Evolutionary conservation across 257 asterid species (phyloP), one percentile per base, ranked within the genome.

Genomic region (Solanum sitiens): DNA sequence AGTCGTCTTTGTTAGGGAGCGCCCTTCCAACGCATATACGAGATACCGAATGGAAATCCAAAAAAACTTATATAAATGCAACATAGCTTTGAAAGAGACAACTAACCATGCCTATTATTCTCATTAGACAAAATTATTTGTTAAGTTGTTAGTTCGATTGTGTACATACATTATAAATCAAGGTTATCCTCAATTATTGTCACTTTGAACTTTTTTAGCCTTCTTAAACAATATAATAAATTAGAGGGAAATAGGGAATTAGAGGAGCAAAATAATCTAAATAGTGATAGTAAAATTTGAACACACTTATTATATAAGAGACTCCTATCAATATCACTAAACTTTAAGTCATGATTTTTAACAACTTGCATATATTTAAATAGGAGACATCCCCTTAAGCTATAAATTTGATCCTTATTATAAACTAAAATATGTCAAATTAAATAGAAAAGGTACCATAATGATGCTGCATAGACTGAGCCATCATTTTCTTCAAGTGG

Each of bases 1-100:
- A 47, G 8, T 50, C 7, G 0, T 50, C 59, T 50, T 50, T 50
- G 20, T 0, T 50, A 50, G 21, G 0, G 1, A 15, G 3, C 21
- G 0, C 1, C 21, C 3, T 23, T 53, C 61, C 61, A 53, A 53
- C 15, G 7, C 21, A 1, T 0, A 53, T 16, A 16, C 7, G 0
- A 6, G 3, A 16, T 1, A 2, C 0, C 23, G 1, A 1, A 53
- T 53, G 20, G 0, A 42, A 42, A 42, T 7, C 45, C 45, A 6
- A 6, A 50, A 53, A 53, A 53, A 16, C 20, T 1, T 25, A 23
- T 65, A 65, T 65, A 65, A 2, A n/a, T n/a, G 8, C 35, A 67
- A 25, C 73, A 67, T 67, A 67, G 35, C 23, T 68, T 68, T 27
- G 39, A 68, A 14, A 14, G 75, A 68, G 23, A 68, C 75, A 68